Percentiles rank a stretch among this genome's conserved stretches.
These are phyloP conservation scores for Wallacemonas sp. DNA, from an alignment of 208 protist species.

Conservation along the genomic window DNA sequence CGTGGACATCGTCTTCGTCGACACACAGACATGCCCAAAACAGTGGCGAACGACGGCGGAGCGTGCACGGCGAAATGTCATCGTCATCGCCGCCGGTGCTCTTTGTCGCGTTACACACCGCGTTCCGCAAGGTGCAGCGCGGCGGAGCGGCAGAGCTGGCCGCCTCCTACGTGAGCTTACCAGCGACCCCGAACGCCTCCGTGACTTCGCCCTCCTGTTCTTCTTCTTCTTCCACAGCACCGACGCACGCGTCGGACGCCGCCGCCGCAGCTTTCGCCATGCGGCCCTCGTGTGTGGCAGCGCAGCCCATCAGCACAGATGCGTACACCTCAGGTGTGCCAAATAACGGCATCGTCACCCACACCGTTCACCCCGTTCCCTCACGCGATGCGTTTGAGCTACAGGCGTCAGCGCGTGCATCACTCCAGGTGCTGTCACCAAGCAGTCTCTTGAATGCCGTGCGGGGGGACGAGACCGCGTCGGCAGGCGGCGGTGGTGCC, in stretches of 20 bases:
- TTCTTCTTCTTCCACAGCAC: too few relatives aligned
- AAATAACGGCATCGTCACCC: too few relatives aligned
- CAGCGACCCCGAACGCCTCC: too few relatives aligned
- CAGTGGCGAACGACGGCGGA: too few relatives aligned
- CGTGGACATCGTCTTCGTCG: too few relatives aligned
- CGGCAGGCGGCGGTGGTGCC: not conserved
- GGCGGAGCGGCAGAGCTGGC: not conserved
- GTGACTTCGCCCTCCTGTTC: too few relatives aligned
- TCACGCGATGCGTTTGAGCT: not conserved
- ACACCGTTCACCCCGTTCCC: too few relatives aligned
- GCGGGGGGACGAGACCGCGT: not conserved
- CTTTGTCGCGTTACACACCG: not conserved
- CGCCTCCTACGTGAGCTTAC: not conserved
- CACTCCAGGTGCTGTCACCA: conserved; percentile 5
- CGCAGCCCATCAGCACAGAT: not conserved
- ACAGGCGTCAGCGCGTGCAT: not conserved
- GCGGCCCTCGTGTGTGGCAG: too few relatives aligned
- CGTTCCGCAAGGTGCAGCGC: not conserved
- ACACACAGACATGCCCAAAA: too few relatives aligned
- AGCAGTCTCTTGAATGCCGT: not conserved
- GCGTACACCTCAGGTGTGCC: not conserved
- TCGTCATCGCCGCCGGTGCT: not conserved
- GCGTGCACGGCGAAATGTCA: too few relatives aligned
- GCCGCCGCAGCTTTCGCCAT: too few relatives aligned
- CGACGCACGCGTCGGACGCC: too few relatives aligned